phyloP scores from a whole-genome alignment of 306 rosid species.

The Lotus japonicus region DNA sequence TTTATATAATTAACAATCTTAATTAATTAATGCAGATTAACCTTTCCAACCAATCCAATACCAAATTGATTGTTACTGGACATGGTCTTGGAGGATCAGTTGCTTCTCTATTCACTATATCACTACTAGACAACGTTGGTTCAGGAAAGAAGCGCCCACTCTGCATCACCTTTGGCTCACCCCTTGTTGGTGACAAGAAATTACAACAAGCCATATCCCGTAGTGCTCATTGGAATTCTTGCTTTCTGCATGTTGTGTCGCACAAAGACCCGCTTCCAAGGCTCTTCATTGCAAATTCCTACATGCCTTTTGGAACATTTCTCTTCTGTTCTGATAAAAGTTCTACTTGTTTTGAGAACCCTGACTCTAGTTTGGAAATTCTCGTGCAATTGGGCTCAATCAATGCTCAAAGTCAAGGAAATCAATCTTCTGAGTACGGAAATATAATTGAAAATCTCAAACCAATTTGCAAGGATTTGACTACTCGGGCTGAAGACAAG shows the following conservation, averaged over 20 bases:
- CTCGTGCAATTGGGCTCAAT: conserved; percentile 10
- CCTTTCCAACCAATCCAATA: background rate
- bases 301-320: conserved; percentile 64
- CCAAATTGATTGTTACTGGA: conserved; percentile 46
- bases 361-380: conserved; percentile 22
- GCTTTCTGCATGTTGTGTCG: conserved; percentile 52
- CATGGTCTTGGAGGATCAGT: conserved; percentile 50
- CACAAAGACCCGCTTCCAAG: conserved; percentile 41
- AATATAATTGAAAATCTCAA: conserved; percentile 28
- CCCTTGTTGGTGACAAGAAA: conserved; percentile 39
- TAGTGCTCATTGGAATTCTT: conserved; percentile 55
- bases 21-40: no score
- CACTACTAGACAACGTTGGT: conserved; percentile 35
- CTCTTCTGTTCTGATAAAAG: conserved; percentile 36
- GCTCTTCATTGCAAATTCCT: background rate
- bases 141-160: conserved; percentile 40
- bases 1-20: no score
- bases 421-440: conserved; percentile 19
- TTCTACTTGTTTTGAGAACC: conserved; percentile 41
- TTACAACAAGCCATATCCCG: conserved; percentile 36
- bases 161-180: conserved; percentile 71
- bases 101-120: conserved; percentile 62
- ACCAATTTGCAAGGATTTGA: conserved; percentile 2
- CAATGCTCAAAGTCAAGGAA: background rate
- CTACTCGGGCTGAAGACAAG: background rate